Evolutionary conservation across 805 yeast species (phyloP).

Genomic region (Nakazawaea wickerhamii): DNA sequence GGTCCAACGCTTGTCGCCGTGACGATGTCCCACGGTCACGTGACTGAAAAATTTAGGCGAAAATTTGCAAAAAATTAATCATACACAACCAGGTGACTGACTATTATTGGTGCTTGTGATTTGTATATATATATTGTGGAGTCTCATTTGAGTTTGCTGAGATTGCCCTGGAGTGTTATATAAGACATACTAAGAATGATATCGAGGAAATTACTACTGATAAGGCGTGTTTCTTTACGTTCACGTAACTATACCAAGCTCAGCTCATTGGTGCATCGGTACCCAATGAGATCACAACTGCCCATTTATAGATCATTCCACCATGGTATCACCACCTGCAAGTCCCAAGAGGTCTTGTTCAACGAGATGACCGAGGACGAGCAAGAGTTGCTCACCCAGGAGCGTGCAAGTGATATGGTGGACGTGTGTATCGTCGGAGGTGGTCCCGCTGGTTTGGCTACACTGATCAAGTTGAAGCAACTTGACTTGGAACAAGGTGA

Average conservation of each 20-base stretch:
- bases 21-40: constrained; percentile 1
- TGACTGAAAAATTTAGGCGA: constrained; percentile 1
- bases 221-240: background rate
- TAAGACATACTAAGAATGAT: background rate
- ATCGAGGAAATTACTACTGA: background rate
- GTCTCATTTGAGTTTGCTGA: too few relatives aligned
- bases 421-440: constrained; percentile 97
- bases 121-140: too few relatives aligned
- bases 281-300: too few relatives aligned
- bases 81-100: too few relatives aligned
- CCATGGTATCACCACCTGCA: background rate
- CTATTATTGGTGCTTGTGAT: too few relatives aligned
- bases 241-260: too few relatives aligned
- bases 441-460: constrained; percentile 95
- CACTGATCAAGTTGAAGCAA: constrained; percentile 88
- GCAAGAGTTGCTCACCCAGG: constrained; percentile 45
- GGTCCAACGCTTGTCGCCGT: background rate
- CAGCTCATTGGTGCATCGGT: too few relatives aligned
- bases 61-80: background rate
- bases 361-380: constrained; percentile 35
- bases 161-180: too few relatives aligned
- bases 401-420: constrained; percentile 77
- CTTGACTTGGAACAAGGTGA: constrained; percentile 61
- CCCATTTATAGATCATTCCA: background rate
- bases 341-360: constrained; percentile 22